Base-by-base conservation (phyloP, 805 yeast species). In the Hemisphaericaspora nanyangensis region DNA sequence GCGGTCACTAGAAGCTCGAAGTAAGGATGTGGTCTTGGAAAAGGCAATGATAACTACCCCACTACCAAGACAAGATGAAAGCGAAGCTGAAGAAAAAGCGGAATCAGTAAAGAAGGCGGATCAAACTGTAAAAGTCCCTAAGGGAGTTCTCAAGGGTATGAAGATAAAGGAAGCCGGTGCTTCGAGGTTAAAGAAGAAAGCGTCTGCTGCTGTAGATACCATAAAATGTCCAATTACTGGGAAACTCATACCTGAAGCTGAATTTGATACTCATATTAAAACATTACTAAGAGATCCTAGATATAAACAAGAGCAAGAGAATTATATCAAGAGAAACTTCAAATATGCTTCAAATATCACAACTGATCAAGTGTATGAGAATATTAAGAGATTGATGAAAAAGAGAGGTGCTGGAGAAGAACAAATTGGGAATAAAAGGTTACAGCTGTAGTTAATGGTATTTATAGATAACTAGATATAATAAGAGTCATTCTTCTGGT, bases 151-250 rank as follows among this genome's bases (percentile, higher is more conserved):
- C 15, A 73, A 68, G 42, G 82, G 82, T 15, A 76, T 82, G 71
- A 83, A 82, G 48, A 73, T 87, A 19, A 72, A 70, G 45, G 74
- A 85, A 3, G 86, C 85, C 4, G 95, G 95, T 3, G 80, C 81
- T 38, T 73, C 88, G 1, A 62, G 95, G 51, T 52, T 47, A 53
- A 72, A 57, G 55, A 64, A 45, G 31, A 43, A 44, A 34, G 7
- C 17, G 31, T 15, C 31, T 15, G n/a, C 31, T 10, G 24, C 27
- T 32, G 27, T 17, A 6, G 10, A 15, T 8, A 19, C 25, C 3
- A 73, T 89, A 29, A 72, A 68, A 46, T 87, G 96, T 54, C 96
- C 96, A n/a, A 67, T 85, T 29, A 85, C 96, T 0, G 82, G 82
- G 1, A 73, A 79, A 50, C 51, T 72, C 53, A 74, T 90, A 1